Percentiles rank a stretch among this genome's conserved stretches.
Evolutionary conservation across 2,329 filamentous ascomycete species (phyloP).

Genomic region (Dissoconium aciculare): DNA sequence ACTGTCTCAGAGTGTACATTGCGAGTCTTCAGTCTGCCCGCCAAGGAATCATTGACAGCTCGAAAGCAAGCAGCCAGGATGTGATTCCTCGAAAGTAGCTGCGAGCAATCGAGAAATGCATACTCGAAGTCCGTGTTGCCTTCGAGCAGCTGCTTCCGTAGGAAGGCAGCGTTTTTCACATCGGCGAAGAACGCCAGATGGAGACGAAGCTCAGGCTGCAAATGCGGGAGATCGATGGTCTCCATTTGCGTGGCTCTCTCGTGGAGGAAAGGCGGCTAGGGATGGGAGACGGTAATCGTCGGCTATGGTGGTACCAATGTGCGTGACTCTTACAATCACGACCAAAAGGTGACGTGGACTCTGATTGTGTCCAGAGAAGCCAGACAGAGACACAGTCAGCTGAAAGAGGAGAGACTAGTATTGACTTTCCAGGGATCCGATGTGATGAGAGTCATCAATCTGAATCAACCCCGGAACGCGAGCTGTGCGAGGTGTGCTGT

Average conservation of each 20-base stretch:
- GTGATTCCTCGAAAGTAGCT: conserved; percentile 58
- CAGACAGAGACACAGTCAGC: no score
- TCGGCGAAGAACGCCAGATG: conserved; percentile 62
- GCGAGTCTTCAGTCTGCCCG: conserved; percentile 53
- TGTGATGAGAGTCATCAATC: no score
- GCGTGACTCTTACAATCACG: no score
- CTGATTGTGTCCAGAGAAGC: no score
- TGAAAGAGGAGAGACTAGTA: no score
- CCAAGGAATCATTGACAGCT: conserved; percentile 52
- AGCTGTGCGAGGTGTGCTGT: no score
- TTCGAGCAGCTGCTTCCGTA: conserved; percentile 70
- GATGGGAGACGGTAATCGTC: neutral
- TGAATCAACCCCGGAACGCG: no score
- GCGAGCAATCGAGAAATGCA: conserved; percentile 75
- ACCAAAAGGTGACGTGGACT: no score
- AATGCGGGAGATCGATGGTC: conserved; percentile 58
- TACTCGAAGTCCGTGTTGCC: conserved; percentile 82
- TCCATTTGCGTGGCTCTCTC: conserved; percentile 43
- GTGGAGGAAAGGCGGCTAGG: neutral
- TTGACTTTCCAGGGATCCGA: no score
- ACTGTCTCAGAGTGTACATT: conserved; percentile 87
- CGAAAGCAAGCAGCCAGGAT: conserved; percentile 62
- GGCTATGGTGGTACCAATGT: conserved; percentile 1
- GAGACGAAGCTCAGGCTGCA: conserved; percentile 49
- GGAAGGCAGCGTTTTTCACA: conserved; percentile 60